Percentiles rank a stretch among this genome's conserved stretches.
phyloP scores from a whole-genome alignment of 2,329 filamentous ascomycete genomes.

The Keithomyces neogunnii region DNA sequence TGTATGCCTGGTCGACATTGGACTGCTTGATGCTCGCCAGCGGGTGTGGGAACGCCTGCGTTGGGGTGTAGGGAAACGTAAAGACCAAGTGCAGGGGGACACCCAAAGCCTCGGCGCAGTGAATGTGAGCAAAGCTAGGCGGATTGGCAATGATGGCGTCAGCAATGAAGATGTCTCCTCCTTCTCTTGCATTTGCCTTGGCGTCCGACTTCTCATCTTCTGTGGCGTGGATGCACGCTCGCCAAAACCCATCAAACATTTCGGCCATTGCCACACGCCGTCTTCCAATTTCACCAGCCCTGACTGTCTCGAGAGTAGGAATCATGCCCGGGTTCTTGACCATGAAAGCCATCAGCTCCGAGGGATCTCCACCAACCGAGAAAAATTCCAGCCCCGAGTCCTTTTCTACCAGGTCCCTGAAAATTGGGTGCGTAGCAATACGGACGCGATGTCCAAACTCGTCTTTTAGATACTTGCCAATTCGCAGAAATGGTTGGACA shows the following conservation, averaged over 20 bases:
- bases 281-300: constrained; percentile 62
- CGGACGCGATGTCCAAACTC: constrained; percentile 66
- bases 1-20: constrained; percentile 63
- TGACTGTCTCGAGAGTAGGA: constrained; percentile 63
- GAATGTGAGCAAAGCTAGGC: constrained; percentile 67
- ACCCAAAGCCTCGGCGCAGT: constrained; percentile 71
- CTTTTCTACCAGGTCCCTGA: constrained; percentile 65
- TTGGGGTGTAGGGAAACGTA: constrained; percentile 74
- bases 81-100: constrained; percentile 82
- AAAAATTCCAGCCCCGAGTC: constrained; percentile 73
- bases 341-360: constrained; percentile 82
- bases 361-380: constrained; percentile 68
- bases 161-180: constrained; percentile 54
- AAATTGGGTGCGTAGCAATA: constrained; percentile 71
- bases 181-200: constrained; percentile 58
- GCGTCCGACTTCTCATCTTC: constrained; percentile 52
- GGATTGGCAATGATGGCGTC: constrained; percentile 84
- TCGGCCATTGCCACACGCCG: constrained; percentile 64
- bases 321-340: constrained; percentile 76
- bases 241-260: constrained; percentile 80
- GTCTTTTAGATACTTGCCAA: constrained; percentile 64
- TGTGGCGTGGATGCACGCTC: constrained; percentile 65
- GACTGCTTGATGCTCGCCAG: constrained; percentile 65
- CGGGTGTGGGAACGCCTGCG: constrained; percentile 67
- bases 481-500: constrained; percentile 69